These are phyloP conservation scores for Inonotus hispidus DNA, from an alignment of 1,284 basidiomycete genomes.

Conservation along the genomic window DNA sequence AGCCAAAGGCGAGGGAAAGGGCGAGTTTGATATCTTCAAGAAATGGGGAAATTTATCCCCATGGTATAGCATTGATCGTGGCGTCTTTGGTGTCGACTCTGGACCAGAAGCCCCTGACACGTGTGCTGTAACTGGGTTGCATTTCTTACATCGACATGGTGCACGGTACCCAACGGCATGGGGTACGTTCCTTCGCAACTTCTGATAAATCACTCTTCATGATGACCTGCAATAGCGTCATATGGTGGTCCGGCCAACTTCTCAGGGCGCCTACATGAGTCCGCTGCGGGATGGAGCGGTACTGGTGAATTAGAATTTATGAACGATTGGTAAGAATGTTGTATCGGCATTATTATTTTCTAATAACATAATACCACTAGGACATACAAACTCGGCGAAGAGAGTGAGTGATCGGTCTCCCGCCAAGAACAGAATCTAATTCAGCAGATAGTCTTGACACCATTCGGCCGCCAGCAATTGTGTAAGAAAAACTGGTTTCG, in stretches of 20 bases:
- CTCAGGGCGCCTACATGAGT: constrained; percentile 49
- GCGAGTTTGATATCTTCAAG: constrained; percentile 57
- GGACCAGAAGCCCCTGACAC: constrained; percentile 62
- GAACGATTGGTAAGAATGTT: constrained; percentile 59
- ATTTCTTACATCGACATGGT: constrained; percentile 76
- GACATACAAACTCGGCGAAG: constrained; percentile 79
- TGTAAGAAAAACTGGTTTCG: constrained; percentile 38
- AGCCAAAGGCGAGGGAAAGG: constrained; percentile 23
- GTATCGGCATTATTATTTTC: neutral
- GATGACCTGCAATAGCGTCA: constrained; percentile 34
- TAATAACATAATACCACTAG: constrained; percentile 31
- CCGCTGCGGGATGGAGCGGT: constrained; percentile 53
- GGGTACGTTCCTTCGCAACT: constrained; percentile 36
- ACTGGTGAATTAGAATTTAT: constrained; percentile 64
- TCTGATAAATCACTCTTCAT: constrained; percentile 19
- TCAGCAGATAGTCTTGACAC: constrained; percentile 57
- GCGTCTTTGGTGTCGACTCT: constrained; percentile 69
- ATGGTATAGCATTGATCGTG: constrained; percentile 72
- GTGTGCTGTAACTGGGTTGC: constrained; percentile 68
- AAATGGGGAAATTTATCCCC: constrained; percentile 83
- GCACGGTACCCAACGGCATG: constrained; percentile 76
- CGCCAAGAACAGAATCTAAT: constrained; percentile 11
- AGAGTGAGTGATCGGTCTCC: constrained; percentile 39
- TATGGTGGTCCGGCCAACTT: constrained; percentile 67
- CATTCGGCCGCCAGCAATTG: constrained; percentile 77